Conservation (phyloP, 495 filamentous ascomycete genomes). For the Neurospora sublineolata region DNA sequence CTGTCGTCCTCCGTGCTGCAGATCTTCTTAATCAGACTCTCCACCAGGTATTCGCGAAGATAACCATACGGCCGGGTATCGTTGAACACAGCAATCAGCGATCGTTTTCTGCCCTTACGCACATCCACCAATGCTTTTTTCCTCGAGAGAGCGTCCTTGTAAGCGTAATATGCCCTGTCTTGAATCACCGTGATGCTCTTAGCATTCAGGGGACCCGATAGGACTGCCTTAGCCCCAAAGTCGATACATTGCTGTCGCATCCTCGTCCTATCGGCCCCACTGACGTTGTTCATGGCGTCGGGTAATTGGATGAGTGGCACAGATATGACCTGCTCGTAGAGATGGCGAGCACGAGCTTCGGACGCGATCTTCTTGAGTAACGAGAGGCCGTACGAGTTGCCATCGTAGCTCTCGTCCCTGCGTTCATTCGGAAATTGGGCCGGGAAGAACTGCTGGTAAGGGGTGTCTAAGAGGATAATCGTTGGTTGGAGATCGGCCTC, state of each 20-base stretch:
- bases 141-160: slow-evolving; percentile 57
- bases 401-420: slow-evolving; percentile 28
- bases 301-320: slow-evolving; percentile 49
- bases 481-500: slow-evolving; percentile 55
- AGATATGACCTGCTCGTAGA: slow-evolving; percentile 63
- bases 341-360: slow-evolving; percentile 58
- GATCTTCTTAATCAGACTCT: slow-evolving; percentile 81
- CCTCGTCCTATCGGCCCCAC: slow-evolving; percentile 29
- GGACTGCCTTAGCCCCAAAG: slow-evolving; percentile 73
- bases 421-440: slow-evolving; percentile 25
- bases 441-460: slow-evolving; percentile 36
- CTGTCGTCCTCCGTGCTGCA: slow-evolving; percentile 53
- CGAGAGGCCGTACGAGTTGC: slow-evolving; percentile 53
- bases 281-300: slow-evolving; percentile 23
- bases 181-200: slow-evolving; percentile 61
- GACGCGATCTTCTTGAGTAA: slow-evolving; percentile 57
- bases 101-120: slow-evolving; percentile 66
- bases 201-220: slow-evolving; percentile 61
- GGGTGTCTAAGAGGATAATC: slow-evolving; percentile 65
- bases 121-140: slow-evolving; percentile 54
- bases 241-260: slow-evolving; percentile 60
- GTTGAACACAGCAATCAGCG: slow-evolving; percentile 84
- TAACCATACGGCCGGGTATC: slow-evolving; percentile 73
- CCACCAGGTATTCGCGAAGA: slow-evolving; percentile 76
- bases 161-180: slow-evolving; percentile 71